Evolutionary conservation across 768 basidiomycete species (phyloP).

Genomic region (Podaxis carcinomalis): DNA sequence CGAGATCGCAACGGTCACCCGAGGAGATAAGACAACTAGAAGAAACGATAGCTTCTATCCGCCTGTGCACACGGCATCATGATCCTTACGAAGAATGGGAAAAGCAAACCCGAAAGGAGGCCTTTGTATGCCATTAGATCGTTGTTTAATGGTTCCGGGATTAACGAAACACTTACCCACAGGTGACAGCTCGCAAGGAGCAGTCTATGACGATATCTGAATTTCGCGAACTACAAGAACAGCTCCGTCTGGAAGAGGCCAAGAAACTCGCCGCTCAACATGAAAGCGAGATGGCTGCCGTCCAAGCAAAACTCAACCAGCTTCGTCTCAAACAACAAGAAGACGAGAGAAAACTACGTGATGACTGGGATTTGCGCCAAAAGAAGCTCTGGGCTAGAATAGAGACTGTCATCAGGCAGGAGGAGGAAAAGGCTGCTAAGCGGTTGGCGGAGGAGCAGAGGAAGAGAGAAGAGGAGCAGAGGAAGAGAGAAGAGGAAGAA

Average conservation of each 20-base stretch:
- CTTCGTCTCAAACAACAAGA: constrained; percentile 40
- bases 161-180: neutral
- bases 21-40: constrained; percentile 40
- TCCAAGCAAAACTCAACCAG: constrained; percentile 39
- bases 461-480: constrained; percentile 53
- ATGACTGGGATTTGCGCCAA: constrained; percentile 50
- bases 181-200: constrained; percentile 45
- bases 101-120: constrained; percentile 44
- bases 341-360: constrained; percentile 41
- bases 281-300: constrained; percentile 47
- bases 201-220: constrained; percentile 27
- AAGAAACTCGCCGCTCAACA: constrained; percentile 35
- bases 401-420: constrained; percentile 55
- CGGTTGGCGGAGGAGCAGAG: constrained; percentile 55
- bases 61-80: constrained; percentile 45
- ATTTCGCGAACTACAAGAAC: constrained; percentile 41
- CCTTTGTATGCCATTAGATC: constrained; percentile 36
- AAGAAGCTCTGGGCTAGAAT: constrained; percentile 52
- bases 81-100: constrained; percentile 61
- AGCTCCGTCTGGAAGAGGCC: constrained; percentile 29
- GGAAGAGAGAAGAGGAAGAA: constrained; percentile 44
- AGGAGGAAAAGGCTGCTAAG: constrained; percentile 55
- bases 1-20: constrained; percentile 25
- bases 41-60: constrained; percentile 48
- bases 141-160: neutral